Evolutionary conservation across 106 monocot species (phyloP), one percentile per base, ranked within the genome.

Genomic region (Apostasia ramifera): DNA sequence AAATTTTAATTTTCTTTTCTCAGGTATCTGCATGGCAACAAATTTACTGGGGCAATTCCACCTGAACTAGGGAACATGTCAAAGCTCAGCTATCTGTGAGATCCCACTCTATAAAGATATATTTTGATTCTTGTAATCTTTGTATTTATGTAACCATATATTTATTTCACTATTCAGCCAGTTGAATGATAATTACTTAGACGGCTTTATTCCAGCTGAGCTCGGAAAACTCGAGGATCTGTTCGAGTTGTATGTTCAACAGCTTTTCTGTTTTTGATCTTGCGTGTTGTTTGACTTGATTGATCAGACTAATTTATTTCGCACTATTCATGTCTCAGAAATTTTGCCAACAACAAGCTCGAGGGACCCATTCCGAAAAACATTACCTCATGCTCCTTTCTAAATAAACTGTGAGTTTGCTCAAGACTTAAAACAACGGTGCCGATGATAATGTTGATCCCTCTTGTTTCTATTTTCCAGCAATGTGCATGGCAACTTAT

Each of bases 31-130:
- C 93, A 98, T 77, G 87, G 93, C 5, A 98, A 98, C 82, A 93
- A 90, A 70, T 81, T 98, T 44, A 90, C 84, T 63, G 98, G 93
- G 40, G 61, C 78, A 44, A 98, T 98, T 39, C 98, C 98, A 37
- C 87, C 98, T 8, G 93, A 93, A 79, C 72, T 98, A 52, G 98
- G 98, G 59, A 98, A 93, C 76, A 92, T 98, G 97, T 73, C 90
- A 64, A 98, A 87, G 65, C 92, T 98, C 50, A 98, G 97, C 69
- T 98, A 98, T 69, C 73, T 98, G 97, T 98, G 59, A 83, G 87
- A 38, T 11, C 26, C 63, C 6, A 44, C 40, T 62, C 26, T 46
- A 47, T 11, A 6, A 2, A 45, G 10, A 40, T 9, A 8, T 42
- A 2, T 12, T 57, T 68, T 5, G 53, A 13, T 62, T 9, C 53